Base-by-base conservation (phyloP, 2,329 filamentous ascomycete species). In the Pestalotiopsis fici region DNA sequence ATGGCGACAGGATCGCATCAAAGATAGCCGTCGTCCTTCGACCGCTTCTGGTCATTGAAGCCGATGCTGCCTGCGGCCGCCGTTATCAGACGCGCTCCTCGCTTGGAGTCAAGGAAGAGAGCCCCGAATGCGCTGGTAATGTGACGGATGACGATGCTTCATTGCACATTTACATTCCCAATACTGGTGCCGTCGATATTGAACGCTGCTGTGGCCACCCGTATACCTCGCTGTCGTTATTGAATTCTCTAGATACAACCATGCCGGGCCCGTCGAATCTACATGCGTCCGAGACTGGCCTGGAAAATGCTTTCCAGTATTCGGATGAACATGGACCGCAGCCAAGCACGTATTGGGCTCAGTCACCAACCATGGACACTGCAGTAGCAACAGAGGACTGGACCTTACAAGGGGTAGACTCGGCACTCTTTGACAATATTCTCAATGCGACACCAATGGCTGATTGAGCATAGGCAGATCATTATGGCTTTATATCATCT, bases 161-260 rank as follows among this genome's bases (percentile, higher is more conserved):
- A 12, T 61, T 84, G 2, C 71, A 70, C 21, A 79, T 86, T 15
- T 73, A 78, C 13, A 79, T 85, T 18, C 83, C 83, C 0, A 80
- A 82, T 50, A 75, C 83, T 21, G 82, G 82, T 1, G 77, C 74
- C 1, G 74, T 85, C 13, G 75, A 74, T 25, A 43, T 65, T 23
- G 54, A 50, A 23, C 50, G 13, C 12, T 39, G 37, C 21, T 12
- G n/a, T 21, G 3, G n/a, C n/a, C 21, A 4, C 15, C 18, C 18
- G n/a, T n/a, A n/a, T n/a, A n/a, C 11, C 43, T 4, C 18, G 4
- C 3, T 9, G 21, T 3, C n/a, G n/a, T n/a, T n/a, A n/a, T n/a
- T n/a, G n/a, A n/a, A n/a, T n/a, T n/a, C 5, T 50, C n/a, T 21
- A 21, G 18, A 2, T 50, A 2, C 43, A 18, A n/a, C 43, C 6